Base-by-base conservation (phyloP, 2,329 filamentous ascomycete genomes). In the Stachybotrys chlorohalonatus region DNA sequence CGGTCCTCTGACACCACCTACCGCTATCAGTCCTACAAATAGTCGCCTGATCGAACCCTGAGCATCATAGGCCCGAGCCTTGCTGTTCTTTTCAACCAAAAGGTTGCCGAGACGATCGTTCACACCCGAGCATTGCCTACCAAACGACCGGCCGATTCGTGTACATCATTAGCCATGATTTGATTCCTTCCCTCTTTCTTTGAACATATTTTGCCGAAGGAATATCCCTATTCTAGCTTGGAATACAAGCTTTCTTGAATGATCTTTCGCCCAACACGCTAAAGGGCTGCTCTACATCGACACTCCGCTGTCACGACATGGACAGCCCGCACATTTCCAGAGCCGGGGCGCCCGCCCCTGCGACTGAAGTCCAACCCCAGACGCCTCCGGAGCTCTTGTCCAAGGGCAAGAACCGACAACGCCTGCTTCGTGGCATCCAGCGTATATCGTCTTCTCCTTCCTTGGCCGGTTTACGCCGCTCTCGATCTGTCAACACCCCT, bases 391-490 rank as follows among this genome's bases (percentile, higher is more conserved):
- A 68, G 36, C 56, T 63, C 53, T 60, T 64, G 51, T 49, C 59
- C 31, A 90, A 86, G 70, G 75, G 81, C 55, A 90, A 85, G 67
- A 81, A 83, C 53, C 82, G 87, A 50, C 83, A 85, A 62, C 83
- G 85, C 56, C 71, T 95, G 39, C 75, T 95, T 16, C 84, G 85
- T 58, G 83, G 85, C 36, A 78, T 95, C 51, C 86, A 93, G 58
- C 85, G 89, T 55, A 93, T 95, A 64, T 86, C 89, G 11, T 95
- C 90, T 0, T 90, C 86, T 7, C 85, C 88, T 1, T 89, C 87
- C 15, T 73, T 95, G 52, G 76, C 80, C 47, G 81, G 81, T 55
- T 70, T 84, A 53, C 80, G 83, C 54, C 82, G 87, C 56, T 75
- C 83, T 31, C 79, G 84, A 54, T 86, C 89, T 7, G 79, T 82